Base-by-base conservation (phyloP, 768 basidiomycete species). In the Postia placenta region DNA sequence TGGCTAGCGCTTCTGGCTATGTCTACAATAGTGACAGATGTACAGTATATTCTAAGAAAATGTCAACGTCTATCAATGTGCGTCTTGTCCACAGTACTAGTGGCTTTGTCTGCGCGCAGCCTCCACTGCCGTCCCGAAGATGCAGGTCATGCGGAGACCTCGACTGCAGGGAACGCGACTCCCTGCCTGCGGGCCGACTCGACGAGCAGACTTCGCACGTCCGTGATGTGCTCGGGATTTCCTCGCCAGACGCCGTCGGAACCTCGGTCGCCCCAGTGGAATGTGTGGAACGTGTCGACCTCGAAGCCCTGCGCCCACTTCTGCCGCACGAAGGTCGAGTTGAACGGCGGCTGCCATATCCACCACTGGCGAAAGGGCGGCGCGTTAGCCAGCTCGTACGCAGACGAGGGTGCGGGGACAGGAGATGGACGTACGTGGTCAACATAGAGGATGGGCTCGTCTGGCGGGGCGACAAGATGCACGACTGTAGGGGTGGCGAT, bases 261-360 rank as follows among this genome's bases (percentile, higher is more conserved):
- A 3, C 52, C 63, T 5, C 48, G 64, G 43, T 74, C 73, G 9
- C 71, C 74, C 75, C 76, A 76, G 53, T 74, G 72, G 49, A 75
- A 77, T 0, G 72, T 67, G 50, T 77, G 75, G 56, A 77, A 76
- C 7, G 75, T 72, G 50, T 76, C 76, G 15, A 78, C 75, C 47
- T 76, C 75, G 47, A 61, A 67, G 1, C 74, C 75, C 47, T 69
- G 60, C 0, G 54, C 57, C 76, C 76, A 77, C 46, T 72, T 67
- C 39, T 69, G 60, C 14, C 74, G 66, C 48, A 77, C 75, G 52
- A 72, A 77, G 20, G 63, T 62, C 12, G 72, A 65, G 47, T 75
- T 68, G 46, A 74, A 73, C 17, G 74, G 76, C 6, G 73, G 72
- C 15, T 66, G 56, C 56, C 67, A 71, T 35, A 75, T 74, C 74